A percentile compares a stretch with the other conserved stretches of the same genome.
Conservation (phyloP, 257 asterid species). For the Oldenlandia corymbosa region DNA sequence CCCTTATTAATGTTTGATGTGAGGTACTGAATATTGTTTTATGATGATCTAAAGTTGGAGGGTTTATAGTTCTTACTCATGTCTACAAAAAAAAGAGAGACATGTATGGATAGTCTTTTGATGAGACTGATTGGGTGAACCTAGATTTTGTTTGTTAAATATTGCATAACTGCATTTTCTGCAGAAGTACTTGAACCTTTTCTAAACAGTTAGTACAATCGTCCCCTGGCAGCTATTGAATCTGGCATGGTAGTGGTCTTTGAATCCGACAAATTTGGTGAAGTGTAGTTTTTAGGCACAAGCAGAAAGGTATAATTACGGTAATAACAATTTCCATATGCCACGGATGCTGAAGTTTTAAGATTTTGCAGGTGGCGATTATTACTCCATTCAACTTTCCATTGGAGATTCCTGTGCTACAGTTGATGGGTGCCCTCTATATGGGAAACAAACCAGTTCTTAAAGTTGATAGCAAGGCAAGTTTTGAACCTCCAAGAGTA, state of each 20-base stretch:
- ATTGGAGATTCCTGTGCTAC: constrained; percentile 92
- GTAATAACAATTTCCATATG: not conserved
- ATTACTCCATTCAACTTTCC: constrained; percentile 96
- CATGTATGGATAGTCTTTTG: not conserved
- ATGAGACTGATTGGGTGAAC: not conserved
- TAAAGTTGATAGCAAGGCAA: constrained; percentile 94
- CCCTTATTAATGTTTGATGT: not conserved
- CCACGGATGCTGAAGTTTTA: constrained; percentile 1
- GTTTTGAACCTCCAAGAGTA: not conserved
- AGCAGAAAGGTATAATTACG: not conserved
- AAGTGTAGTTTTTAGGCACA: not conserved
- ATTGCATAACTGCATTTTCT: no score
- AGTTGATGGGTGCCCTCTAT: constrained; percentile 95
- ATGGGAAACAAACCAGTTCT: constrained; percentile 98
- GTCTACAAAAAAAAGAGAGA: not conserved
- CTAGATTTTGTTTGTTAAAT: not conserved
- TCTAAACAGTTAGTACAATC: no score
- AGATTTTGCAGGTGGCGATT: constrained; percentile 56
- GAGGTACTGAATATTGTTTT: not conserved
- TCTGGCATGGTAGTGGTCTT: not conserved
- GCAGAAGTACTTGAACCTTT: no score
- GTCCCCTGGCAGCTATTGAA: not conserved
- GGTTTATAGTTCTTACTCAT: not conserved
- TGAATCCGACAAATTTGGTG: not conserved
- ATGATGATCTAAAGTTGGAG: not conserved